Evolutionary conservation across 2,329 filamentous ascomycete species (phyloP).

Genomic region (Blastomyces percursus): DNA sequence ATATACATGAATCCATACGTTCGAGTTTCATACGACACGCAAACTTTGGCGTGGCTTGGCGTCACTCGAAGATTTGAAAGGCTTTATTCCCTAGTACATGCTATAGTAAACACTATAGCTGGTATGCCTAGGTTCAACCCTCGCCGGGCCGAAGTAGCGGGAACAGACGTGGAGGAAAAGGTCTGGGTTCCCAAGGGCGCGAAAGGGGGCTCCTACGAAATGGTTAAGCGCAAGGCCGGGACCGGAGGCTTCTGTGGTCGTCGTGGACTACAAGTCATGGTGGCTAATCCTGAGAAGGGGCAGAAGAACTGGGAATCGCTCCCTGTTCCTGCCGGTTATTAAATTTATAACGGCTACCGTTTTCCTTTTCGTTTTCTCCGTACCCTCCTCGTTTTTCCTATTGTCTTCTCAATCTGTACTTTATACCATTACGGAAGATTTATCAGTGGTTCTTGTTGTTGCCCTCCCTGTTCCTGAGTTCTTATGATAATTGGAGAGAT

Average conservation of each 20-base stretch:
- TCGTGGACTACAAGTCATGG: slow-evolving; percentile 34
- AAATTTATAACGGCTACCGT: neutral
- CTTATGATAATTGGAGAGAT: neutral
- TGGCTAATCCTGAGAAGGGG: slow-evolving; percentile 32
- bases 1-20: slow-evolving; percentile 68
- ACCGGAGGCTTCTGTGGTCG: slow-evolving; percentile 38
- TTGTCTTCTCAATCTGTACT: neutral
- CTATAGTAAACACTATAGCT: slow-evolving; percentile 45
- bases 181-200: slow-evolving; percentile 31
- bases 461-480: neutral
- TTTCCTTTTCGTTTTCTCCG: neutral
- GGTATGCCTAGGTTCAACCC: slow-evolving; percentile 51
- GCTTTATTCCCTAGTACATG: slow-evolving; percentile 50
- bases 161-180: slow-evolving; percentile 35
- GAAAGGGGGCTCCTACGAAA: slow-evolving; percentile 29
- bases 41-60: slow-evolving; percentile 48
- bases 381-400: neutral
- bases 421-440: neutral
- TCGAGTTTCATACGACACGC: slow-evolving; percentile 55
- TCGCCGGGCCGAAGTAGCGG: slow-evolving; percentile 49
- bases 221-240: slow-evolving; percentile 28
- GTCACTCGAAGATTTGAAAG: slow-evolving; percentile 55
- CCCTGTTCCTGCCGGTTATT: slow-evolving; percentile 25
- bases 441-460: neutral
- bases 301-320: slow-evolving; percentile 38